These are phyloP conservation scores for Hamamelis virginiana DNA, from an alignment of 164 flowering plant genomes.

Conservation along the genomic window DNA sequence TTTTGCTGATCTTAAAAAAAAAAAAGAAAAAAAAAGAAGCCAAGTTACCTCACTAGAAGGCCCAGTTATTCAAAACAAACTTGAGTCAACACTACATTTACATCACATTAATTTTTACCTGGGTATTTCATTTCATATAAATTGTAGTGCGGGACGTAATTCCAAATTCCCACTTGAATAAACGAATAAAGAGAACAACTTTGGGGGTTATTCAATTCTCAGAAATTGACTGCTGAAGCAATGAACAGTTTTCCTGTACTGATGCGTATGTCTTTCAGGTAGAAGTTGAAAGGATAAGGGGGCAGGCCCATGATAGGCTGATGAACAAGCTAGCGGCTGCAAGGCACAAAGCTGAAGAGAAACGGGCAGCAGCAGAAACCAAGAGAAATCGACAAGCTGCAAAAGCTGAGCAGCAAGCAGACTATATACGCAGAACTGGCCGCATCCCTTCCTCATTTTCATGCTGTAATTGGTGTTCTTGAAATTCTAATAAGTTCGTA, in stretches of 20 bases:
- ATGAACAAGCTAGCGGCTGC: constrained; percentile 71
- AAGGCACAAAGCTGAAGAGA: constrained; percentile 76
- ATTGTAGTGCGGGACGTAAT: no score
- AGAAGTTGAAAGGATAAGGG: constrained; percentile 74
- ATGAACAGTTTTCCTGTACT: background rate
- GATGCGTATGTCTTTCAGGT: constrained; percentile 40
- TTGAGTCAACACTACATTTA: no score
- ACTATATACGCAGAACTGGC: constrained; percentile 78
- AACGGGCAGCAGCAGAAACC: constrained; percentile 71
- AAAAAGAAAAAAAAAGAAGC: no score
- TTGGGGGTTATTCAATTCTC: background rate
- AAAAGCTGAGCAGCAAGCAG: constrained; percentile 71
- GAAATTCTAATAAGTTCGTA: constrained; percentile 7
- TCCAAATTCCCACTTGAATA: no score
- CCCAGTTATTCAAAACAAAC: no score
- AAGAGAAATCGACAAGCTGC: constrained; percentile 61
- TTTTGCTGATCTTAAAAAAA: no score
- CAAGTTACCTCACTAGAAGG: no score
- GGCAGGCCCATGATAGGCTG: constrained; percentile 61
- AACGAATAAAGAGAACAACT: background rate
- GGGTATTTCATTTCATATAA: no score
- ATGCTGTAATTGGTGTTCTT: constrained; percentile 61
- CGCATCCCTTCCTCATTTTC: constrained; percentile 61
- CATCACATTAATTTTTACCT: no score
- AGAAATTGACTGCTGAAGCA: background rate